Evolutionary conservation across 2,329 filamentous ascomycete species (phyloP), one percentile per base, ranked within the genome.

Genomic region (Trichoderma brevicompactum): DNA sequence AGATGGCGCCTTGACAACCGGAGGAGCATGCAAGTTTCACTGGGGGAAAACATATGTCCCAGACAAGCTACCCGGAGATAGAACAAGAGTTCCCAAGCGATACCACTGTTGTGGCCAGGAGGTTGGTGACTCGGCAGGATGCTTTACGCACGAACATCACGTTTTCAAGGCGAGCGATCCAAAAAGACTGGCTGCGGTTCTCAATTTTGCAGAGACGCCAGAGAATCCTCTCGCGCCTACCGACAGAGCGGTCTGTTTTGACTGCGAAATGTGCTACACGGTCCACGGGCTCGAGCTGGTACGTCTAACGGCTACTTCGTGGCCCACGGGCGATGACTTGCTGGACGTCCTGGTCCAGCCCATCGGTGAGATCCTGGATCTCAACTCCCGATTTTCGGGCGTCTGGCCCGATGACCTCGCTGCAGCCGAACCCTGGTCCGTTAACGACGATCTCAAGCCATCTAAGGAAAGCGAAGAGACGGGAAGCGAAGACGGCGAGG

Each of bases 191-290:
- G 92, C 93, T 0, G 80, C 88, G 0, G 79, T 94, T 3, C 83
- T 96, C 71, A 93, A 94, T 59, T 99, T 96, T 75, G 84, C 87
- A 65, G 78, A 86, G 67, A 98, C 95, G 0, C 94, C 94, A 0
- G 78, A 82, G 12, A 93, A 92, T 69, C 75, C 80, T 1, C 71
- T 78, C 2, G 81, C 80, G 1, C 79, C 81, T 0, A 72, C 76
- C 1, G 79, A 84, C 60, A 85, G 85, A 41, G 92, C 90, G 2
- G 87, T 98, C 10, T 90, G 88, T 69, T 94, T 99, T 72, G 95
- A 99, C 75, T 98, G 95, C 72, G 95, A 99, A 75, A 99, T 99
- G 95, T 92, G 92, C 5, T 98, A 96, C 74, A 99, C 96, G 0
- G 91, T 92, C 0, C 78, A 90, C 56, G 95, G 96, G 0, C 80